Evolutionary conservation across 306 rosid species (phyloP).

Genomic region (Rosa chinensis): DNA sequence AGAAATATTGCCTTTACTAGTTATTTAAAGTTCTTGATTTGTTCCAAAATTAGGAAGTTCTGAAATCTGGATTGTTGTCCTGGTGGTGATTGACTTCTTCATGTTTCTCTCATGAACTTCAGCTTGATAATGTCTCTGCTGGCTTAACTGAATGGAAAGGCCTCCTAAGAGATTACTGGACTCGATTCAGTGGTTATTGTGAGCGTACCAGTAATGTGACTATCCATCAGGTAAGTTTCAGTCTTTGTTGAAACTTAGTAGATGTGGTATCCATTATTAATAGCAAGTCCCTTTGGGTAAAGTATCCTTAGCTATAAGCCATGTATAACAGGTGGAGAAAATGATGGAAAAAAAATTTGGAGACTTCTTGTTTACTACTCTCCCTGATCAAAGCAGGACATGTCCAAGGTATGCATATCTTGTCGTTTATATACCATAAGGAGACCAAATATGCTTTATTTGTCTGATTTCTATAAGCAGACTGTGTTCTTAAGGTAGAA

Average conservation of each 20-base stretch:
- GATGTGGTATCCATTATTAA: not conserved
- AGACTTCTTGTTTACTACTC: slow-evolving; percentile 63
- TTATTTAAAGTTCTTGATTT: slow-evolving; percentile 4
- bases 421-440: slow-evolving; percentile 12
- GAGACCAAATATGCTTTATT: not conserved
- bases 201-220: slow-evolving; percentile 64
- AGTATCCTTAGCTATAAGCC: slow-evolving; percentile 5
- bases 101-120: slow-evolving; percentile 28
- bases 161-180: slow-evolving; percentile 94
- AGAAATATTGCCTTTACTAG: not conserved
- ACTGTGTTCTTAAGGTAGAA: not conserved
- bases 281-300: not conserved
- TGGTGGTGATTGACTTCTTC: slow-evolving; percentile 16
- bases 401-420: slow-evolving; percentile 75
- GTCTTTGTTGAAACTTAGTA: not conserved
- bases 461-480: not conserved
- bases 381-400: slow-evolving; percentile 58
- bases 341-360: slow-evolving; percentile 92
- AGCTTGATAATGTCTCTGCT: slow-evolving; percentile 98
- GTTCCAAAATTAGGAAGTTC: not conserved
- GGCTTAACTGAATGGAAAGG: slow-evolving; percentile 98
- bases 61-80: slow-evolving; percentile 13
- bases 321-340: slow-evolving; percentile 77
- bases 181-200: slow-evolving; percentile 83
- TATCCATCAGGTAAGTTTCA: slow-evolving; percentile 67